Conservation (phyloP, 805 yeast species). For the Kodamaea sagamina region DNA sequence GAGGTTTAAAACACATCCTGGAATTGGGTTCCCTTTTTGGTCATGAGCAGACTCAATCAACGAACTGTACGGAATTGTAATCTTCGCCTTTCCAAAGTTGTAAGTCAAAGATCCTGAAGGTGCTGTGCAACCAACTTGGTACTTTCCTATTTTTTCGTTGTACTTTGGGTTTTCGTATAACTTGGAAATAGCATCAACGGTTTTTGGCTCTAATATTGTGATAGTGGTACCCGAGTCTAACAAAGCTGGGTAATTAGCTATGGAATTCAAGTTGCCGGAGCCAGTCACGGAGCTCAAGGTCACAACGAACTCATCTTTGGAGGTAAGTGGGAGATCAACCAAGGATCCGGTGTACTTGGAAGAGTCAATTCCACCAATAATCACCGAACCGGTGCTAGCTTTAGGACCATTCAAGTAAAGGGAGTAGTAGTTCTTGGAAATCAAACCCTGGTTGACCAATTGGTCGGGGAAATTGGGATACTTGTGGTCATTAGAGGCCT, state of each 20-base stretch:
- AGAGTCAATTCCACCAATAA: slow-evolving; percentile 21
- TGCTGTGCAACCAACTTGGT: slow-evolving; percentile 2
- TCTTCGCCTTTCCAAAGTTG: not conserved
- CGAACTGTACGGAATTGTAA: slow-evolving; percentile 3
- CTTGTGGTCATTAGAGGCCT: slow-evolving; percentile 6
- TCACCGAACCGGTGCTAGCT: slow-evolving; percentile 15
- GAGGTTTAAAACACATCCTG: slow-evolving; percentile 5
- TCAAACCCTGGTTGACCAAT: slow-evolving; percentile 10
- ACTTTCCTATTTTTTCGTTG: not conserved
- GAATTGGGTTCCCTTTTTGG: not conserved
- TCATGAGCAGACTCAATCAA: not conserved
- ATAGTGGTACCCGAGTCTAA: slow-evolving; percentile 12
- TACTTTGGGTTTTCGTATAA: slow-evolving; percentile 10
- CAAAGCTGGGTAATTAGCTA: not conserved
- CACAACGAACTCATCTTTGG: slow-evolving; percentile 5
- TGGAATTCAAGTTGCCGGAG: not conserved
- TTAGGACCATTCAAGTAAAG: slow-evolving; percentile 14
- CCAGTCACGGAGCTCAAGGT: slow-evolving; percentile 1
- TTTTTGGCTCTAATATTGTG: slow-evolving; percentile 11
- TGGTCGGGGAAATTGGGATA: slow-evolving; percentile 5
- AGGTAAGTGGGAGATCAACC: not conserved
- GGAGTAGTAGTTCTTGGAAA: slow-evolving; percentile 15
- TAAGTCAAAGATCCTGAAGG: not conserved
- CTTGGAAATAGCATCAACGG: slow-evolving; percentile 14
- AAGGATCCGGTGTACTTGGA: slow-evolving; percentile 15